Percentiles rank a stretch among this genome's conserved stretches.
Evolutionary conservation across 1,284 basidiomycete species (phyloP).

Genomic region (Macrocybe sp.): DNA sequence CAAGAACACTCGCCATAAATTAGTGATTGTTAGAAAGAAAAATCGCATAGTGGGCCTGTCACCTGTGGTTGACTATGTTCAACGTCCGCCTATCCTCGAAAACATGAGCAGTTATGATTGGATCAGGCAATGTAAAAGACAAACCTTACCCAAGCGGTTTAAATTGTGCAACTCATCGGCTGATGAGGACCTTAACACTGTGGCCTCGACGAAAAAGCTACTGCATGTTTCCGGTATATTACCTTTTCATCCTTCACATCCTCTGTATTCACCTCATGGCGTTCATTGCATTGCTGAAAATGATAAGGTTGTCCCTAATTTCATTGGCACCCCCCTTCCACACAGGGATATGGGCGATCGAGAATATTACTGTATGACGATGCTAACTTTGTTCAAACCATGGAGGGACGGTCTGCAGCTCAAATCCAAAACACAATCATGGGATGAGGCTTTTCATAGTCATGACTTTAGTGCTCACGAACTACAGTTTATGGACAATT

Average conservation of each 20-base stretch:
- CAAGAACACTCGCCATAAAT: conserved; percentile 1
- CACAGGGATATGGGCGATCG: conserved; percentile 23
- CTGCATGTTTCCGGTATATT: background rate
- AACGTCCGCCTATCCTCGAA: conserved; percentile 12
- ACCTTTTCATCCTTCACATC: background rate
- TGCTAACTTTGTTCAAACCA: conserved; percentile 27
- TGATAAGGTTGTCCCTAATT: conserved; percentile 17
- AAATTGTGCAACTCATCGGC: background rate
- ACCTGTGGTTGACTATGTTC: conserved; percentile 17
- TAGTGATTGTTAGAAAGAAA: conserved; percentile 7
- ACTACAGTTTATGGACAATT: conserved; percentile 19
- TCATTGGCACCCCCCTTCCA: conserved; percentile 24
- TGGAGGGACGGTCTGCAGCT: conserved; percentile 25
- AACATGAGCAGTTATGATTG: conserved; percentile 19
- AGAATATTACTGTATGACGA: conserved; percentile 26
- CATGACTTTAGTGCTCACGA: conserved; percentile 11
- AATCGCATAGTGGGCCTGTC: conserved; percentile 11
- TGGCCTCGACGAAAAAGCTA: background rate
- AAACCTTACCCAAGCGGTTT: too few relatives aligned
- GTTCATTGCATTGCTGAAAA: background rate
- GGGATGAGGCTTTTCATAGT: conserved; percentile 20
- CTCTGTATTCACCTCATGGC: background rate
- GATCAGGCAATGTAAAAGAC: conserved; percentile 10
- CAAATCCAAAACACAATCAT: conserved; percentile 12
- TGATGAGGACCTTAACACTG: background rate